A percentile compares a stretch with the other conserved stretches of the same genome.
These are phyloP conservation scores for Xerocomus potaroensis DNA, from an alignment of 768 basidiomycete genomes.

Conservation along the genomic window DNA sequence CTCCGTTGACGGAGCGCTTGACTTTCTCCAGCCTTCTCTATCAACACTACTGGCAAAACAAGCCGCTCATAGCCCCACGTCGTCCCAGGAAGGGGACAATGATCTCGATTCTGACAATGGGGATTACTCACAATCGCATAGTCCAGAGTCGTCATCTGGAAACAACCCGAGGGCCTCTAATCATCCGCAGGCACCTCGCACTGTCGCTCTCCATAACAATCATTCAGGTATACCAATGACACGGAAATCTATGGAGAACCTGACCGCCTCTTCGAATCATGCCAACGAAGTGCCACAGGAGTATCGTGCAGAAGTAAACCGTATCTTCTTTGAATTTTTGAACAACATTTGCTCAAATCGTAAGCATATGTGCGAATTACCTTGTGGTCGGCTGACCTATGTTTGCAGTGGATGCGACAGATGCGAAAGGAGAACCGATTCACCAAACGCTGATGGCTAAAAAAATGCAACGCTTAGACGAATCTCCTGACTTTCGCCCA, in stretches of 20 bases:
- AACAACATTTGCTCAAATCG: slow-evolving; percentile 86
- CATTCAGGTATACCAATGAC: slow-evolving; percentile 14
- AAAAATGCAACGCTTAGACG: slow-evolving; percentile 96
- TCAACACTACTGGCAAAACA: slow-evolving; percentile 7
- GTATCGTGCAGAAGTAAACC: slow-evolving; percentile 77
- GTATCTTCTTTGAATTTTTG: slow-evolving; percentile 87
- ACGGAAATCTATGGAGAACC: slow-evolving; percentile 25
- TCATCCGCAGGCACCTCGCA: slow-evolving; percentile 23
- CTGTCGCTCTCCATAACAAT: slow-evolving; percentile 11
- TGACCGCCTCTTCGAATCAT: slow-evolving; percentile 27
- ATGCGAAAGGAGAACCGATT: slow-evolving; percentile 93
- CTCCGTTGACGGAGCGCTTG: slow-evolving; percentile 23
- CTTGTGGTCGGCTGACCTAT: slow-evolving; percentile 13
- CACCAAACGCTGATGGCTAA: slow-evolving; percentile 99
- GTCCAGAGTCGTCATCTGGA: slow-evolving; percentile 30
- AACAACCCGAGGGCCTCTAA: slow-evolving; percentile 16
- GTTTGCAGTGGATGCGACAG: slow-evolving; percentile 79
- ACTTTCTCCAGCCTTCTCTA: slow-evolving; percentile 27
- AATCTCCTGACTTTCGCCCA: slow-evolving; percentile 93
- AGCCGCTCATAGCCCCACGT: slow-evolving; percentile 25
- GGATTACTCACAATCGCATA: slow-evolving; percentile 27
- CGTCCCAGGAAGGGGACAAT: slow-evolving; percentile 50
- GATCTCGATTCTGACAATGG: slow-evolving; percentile 44
- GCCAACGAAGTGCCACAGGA: slow-evolving; percentile 74
- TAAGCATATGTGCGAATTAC: slow-evolving; percentile 39